A percentile compares a stretch with the other conserved stretches of the same genome.
Conservation (phyloP, 805 yeast species). For the Starmerella apis region DNA sequence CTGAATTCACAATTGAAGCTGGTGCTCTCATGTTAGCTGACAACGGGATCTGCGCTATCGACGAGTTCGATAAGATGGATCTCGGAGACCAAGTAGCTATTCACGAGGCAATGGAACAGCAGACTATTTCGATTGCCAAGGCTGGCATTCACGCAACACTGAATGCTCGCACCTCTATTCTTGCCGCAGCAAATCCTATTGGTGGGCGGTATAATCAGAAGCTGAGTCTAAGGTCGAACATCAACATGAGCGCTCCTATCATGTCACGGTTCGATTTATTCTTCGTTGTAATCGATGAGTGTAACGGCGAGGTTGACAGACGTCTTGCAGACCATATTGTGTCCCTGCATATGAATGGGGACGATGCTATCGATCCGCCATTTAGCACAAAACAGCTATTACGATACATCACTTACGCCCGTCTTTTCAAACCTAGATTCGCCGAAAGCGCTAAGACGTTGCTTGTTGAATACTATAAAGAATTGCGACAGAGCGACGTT, state of each 20-base stretch:
- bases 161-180: slow-evolving; percentile 89
- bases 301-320: slow-evolving; percentile 82
- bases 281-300: slow-evolving; percentile 88
- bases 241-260: slow-evolving; percentile 95
- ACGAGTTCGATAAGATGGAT: slow-evolving; percentile 98
- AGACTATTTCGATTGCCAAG: slow-evolving; percentile 94
- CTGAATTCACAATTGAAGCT: slow-evolving; percentile 94
- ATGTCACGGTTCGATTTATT: slow-evolving; percentile 96
- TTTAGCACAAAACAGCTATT: slow-evolving; percentile 78
- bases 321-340: slow-evolving; percentile 88
- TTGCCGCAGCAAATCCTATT: slow-evolving; percentile 98
- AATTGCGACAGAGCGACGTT: slow-evolving; percentile 78
- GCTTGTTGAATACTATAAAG: slow-evolving; percentile 70
- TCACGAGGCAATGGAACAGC: slow-evolving; percentile 99
- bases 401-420: slow-evolving; percentile 82
- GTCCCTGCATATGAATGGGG: slow-evolving; percentile 80
- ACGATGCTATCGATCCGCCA: slow-evolving; percentile 82
- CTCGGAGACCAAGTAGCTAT: slow-evolving; percentile 91
- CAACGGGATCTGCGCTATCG: slow-evolving; percentile 96
- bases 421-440: slow-evolving; percentile 84
- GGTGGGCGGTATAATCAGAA: slow-evolving; percentile 94
- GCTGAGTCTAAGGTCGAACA: slow-evolving; percentile 68
- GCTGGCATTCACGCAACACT: slow-evolving; percentile 98
- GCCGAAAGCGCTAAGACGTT: slow-evolving; percentile 68
- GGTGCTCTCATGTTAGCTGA: slow-evolving; percentile 98